Evolutionary conservation across 2,329 filamentous ascomycete genomes (phyloP).

Genomic region (Beauveria brongniartii): DNA sequence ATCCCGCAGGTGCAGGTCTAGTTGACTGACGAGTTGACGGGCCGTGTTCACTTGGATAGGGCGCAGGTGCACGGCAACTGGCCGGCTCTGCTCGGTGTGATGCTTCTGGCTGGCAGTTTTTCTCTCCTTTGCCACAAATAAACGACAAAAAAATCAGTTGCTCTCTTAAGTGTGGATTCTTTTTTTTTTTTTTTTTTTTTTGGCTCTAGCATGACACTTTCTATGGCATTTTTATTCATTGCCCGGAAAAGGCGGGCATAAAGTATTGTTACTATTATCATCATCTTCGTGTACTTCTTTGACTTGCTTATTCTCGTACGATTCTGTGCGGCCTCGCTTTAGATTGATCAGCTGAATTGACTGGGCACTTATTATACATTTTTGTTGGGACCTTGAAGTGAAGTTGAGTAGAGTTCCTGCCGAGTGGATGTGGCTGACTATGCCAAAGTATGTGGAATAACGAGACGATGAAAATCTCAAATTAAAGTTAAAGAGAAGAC

Average conservation of each 20-base stretch:
- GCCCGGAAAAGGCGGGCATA: not conserved
- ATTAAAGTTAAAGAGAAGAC: too few species aligned
- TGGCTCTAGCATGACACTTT: not conserved
- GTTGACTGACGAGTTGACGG: not conserved
- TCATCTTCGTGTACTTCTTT: not conserved
- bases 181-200: not conserved
- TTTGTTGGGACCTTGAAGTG: not conserved
- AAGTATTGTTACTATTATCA: not conserved
- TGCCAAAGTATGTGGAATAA: too few species aligned
- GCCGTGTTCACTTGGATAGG: not conserved
- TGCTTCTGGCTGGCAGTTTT: not conserved
- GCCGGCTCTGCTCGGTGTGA: not conserved
- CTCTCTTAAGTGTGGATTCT: not conserved
- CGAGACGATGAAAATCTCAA: too few species aligned
- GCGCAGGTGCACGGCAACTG: not conserved
- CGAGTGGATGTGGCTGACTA: not conserved
- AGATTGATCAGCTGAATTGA: constrained; percentile 1
- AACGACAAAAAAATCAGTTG: not conserved
- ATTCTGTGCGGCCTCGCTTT: not conserved
- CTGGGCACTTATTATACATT: not conserved
- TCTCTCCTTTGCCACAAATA: not conserved
- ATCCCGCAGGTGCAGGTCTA: constrained; percentile 47
- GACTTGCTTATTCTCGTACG: not conserved
- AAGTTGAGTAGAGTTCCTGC: not conserved
- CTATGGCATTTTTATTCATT: not conserved